A percentile compares a stretch with the other conserved stretches of the same genome.
Evolutionary conservation across 352 stramenopile genomes (phyloP).

Genomic region (Blastocystis sp.): DNA sequence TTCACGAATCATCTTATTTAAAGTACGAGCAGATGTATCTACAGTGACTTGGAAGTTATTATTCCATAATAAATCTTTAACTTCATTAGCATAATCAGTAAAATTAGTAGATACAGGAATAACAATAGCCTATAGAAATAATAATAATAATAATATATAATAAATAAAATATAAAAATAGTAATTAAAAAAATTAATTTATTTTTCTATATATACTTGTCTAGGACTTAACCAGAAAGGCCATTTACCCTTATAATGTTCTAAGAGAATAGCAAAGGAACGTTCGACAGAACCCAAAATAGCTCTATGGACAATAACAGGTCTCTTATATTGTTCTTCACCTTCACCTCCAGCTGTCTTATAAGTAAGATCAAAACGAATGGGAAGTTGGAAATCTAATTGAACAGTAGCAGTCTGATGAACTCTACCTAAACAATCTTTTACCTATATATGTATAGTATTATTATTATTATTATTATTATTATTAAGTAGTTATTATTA

Average conservation of each 20-base stretch:
- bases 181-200: too few species aligned
- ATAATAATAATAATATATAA: too few species aligned
- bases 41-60: conserved; percentile 82
- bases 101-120: conserved; percentile 76
- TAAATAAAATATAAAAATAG: not conserved
- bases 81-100: conserved; percentile 63
- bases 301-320: conserved; percentile 89
- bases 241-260: conserved; percentile 94
- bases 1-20: conserved; percentile 94
- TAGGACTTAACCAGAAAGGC: conserved; percentile 86
- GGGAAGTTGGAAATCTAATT: conserved; percentile 92
- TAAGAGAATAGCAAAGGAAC: conserved; percentile 85
- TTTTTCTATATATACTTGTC: too few species aligned
- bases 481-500: too few species aligned
- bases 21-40: conserved; percentile 73
- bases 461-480: too few species aligned
- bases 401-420: conserved; percentile 88
- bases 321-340: conserved; percentile 52
- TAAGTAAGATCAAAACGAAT: conserved; percentile 89
- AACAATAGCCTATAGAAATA: conserved; percentile 79
- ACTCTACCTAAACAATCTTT: conserved; percentile 78
- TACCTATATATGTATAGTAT: too few species aligned
- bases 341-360: conserved; percentile 44
- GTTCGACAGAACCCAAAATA: conserved; percentile 86
- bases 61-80: conserved; percentile 24